A percentile compares a stretch with the other conserved stretches of the same genome.
These are phyloP conservation scores for Trifolium fragiferum DNA, from an alignment of 306 rosid species.

Conservation along the genomic window DNA sequence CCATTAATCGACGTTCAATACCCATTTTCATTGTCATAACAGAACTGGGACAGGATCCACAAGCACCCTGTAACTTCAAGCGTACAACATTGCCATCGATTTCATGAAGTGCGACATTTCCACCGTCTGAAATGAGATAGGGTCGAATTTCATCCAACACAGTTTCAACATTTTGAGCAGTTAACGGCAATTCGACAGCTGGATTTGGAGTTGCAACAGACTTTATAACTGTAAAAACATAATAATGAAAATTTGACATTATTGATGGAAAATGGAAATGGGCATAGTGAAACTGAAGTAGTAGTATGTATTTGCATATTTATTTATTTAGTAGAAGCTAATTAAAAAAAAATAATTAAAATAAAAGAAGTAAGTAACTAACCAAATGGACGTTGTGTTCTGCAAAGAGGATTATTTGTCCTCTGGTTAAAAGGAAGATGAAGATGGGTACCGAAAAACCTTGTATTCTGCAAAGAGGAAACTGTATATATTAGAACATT, in stretches of 20 bases:
- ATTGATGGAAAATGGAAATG: not conserved
- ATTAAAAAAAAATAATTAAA: no score
- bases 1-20: constrained; percentile 91
- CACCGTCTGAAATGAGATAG: constrained; percentile 87
- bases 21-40: constrained; percentile 97
- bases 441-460: constrained; percentile 44
- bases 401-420: constrained; percentile 34
- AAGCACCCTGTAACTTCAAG: constrained; percentile 98
- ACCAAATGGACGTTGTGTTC: constrained; percentile 53
- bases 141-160: constrained; percentile 87
- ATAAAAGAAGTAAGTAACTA: constrained; percentile 1
- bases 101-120: constrained; percentile 89
- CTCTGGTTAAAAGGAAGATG: constrained; percentile 22
- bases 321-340: no score
- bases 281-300: not conserved
- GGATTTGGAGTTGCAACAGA: constrained; percentile 83
- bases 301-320: no score
- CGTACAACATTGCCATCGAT: constrained; percentile 88
- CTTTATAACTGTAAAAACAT: constrained; percentile 57
- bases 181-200: constrained; percentile 79
- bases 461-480: constrained; percentile 47
- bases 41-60: constrained; percentile 96
- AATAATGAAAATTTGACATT: constrained; percentile 19
- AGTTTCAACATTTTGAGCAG: constrained; percentile 81
- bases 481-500: not conserved